Percentiles rank a stretch among this genome's conserved stretches.
These are phyloP conservation scores for Neofusicoccum parvum DNA, from an alignment of 2,329 filamentous ascomycete genomes.

Conservation along the genomic window DNA sequence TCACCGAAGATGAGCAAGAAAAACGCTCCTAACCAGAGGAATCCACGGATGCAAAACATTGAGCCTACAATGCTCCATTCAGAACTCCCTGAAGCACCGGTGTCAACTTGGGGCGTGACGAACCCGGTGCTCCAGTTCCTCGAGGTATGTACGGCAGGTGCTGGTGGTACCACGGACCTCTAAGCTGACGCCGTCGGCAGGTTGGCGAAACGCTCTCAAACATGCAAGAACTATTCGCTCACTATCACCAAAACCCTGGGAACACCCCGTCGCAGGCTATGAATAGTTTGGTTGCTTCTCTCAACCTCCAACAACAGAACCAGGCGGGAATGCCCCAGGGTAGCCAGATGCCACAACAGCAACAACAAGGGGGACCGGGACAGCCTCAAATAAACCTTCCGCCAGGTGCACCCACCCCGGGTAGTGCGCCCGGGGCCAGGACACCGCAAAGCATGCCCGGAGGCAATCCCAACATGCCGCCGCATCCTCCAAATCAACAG, in stretches of 20 bases:
- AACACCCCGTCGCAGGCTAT: conserved; percentile 59
- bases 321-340: conserved; percentile 21
- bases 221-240: conserved; percentile 64
- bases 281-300: conserved; percentile 52
- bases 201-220: conserved; percentile 66
- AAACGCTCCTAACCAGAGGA: conserved; percentile 52
- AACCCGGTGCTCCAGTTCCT: conserved; percentile 61
- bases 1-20: conserved; percentile 63
- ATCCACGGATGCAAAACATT: conserved; percentile 45
- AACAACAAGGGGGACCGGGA: conserved; percentile 23
- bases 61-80: conserved; percentile 48
- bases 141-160: conserved; percentile 51
- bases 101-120: conserved; percentile 58
- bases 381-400: conserved; percentile 27
- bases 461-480: conserved; percentile 29
- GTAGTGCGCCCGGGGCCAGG: conserved; percentile 33
- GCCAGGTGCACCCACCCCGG: conserved; percentile 26
- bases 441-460: conserved; percentile 31
- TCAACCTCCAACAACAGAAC: conserved; percentile 33
- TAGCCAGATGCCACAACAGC: conserved; percentile 18
- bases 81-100: conserved; percentile 48
- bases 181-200: conserved; percentile 43
- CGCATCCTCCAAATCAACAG: conserved; percentile 36
- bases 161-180: neutral
- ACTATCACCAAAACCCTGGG: conserved; percentile 55